Conservation (phyloP, 306 rosid genomes). For the Pyrus communis region DNA sequence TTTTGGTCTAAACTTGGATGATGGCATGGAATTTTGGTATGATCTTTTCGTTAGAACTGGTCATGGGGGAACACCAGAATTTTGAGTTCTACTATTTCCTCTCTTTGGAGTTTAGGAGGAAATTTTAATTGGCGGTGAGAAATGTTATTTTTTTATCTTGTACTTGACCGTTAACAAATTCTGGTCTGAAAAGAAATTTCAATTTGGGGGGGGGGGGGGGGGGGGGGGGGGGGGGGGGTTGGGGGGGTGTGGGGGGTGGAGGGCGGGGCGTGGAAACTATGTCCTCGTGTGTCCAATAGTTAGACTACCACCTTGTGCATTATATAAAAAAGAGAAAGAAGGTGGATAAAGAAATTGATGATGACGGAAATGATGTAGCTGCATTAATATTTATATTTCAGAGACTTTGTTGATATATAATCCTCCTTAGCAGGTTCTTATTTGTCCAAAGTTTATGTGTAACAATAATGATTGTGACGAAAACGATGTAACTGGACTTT, state of each 20-base stretch:
- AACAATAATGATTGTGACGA: not conserved
- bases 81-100: slow-evolving; percentile 19
- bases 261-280: not conserved
- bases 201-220: slow-evolving; percentile 19
- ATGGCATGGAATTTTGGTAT: slow-evolving; percentile 84
- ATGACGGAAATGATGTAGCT: not conserved
- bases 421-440: not conserved
- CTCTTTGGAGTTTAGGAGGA: not conserved
- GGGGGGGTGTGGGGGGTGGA: too few relatives aligned
- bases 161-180: slow-evolving; percentile 13
- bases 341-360: not conserved
- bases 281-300: slow-evolving; percentile 1
- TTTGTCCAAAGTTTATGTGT: not conserved
- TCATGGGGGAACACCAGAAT: slow-evolving; percentile 33
- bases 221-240: not conserved
- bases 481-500: not conserved
- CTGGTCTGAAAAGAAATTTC: slow-evolving; percentile 9
- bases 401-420: not conserved
- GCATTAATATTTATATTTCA: too few relatives aligned
- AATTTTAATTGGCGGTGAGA: not conserved
- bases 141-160: not conserved
- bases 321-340: not conserved
- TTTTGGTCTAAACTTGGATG: slow-evolving; percentile 25
- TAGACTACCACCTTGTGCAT: not conserved
- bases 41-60: slow-evolving; percentile 50